Conservation (phyloP, 495 filamentous ascomycete genomes). For the Sordaria brevicollis region DNA sequence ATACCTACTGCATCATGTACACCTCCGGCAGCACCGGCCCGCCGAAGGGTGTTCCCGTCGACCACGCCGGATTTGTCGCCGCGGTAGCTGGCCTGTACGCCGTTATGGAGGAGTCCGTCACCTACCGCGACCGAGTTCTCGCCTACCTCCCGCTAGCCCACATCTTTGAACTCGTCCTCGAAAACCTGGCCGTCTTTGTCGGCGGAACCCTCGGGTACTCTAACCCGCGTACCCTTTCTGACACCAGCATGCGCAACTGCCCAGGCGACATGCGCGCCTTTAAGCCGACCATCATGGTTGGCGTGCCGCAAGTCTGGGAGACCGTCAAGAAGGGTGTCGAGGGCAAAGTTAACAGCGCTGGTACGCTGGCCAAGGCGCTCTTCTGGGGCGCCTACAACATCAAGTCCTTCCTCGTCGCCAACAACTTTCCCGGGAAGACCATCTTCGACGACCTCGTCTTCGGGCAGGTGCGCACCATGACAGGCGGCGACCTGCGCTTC, state of each 20-base stretch:
- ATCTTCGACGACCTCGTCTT: constrained; percentile 73
- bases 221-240: constrained; percentile 69
- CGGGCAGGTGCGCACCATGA: constrained; percentile 57
- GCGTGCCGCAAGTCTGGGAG: constrained; percentile 75
- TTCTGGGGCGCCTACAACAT: constrained; percentile 36
- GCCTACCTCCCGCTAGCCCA: constrained; percentile 90
- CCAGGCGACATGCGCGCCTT: constrained; percentile 65
- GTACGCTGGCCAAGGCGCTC: constrained; percentile 18
- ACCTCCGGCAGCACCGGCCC: constrained; percentile 85
- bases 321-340: constrained; percentile 70
- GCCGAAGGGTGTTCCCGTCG: constrained; percentile 80
- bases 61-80: constrained; percentile 65
- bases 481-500: constrained; percentile 60
- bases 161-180: constrained; percentile 75
- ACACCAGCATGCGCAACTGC: constrained; percentile 41
- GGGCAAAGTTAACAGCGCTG: constrained; percentile 45
- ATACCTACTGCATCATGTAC: constrained; percentile 87
- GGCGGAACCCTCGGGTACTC: constrained; percentile 79
- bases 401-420: constrained; percentile 49
- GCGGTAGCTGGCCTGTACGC: constrained; percentile 39
- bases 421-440: constrained; percentile 55
- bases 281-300: constrained; percentile 69
- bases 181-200: constrained; percentile 62
- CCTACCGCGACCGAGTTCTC: constrained; percentile 48
- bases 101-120: constrained; percentile 35